Conservation (phyloP, 1,284 basidiomycete genomes). For the Sporisorium iseilematis-ciliati region DNA sequence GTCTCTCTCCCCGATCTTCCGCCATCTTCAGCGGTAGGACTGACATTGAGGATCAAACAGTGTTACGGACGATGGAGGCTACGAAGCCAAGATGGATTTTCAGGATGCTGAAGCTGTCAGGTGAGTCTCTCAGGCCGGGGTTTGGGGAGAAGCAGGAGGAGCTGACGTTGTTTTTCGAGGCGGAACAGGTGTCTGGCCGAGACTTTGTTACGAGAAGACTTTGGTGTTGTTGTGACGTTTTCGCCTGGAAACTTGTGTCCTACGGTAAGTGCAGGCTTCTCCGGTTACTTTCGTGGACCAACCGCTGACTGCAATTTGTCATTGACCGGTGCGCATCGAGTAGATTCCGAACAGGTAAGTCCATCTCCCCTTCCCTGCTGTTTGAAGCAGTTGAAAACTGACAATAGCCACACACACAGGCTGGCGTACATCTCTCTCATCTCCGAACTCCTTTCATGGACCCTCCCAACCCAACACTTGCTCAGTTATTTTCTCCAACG, state of each 20-base stretch:
- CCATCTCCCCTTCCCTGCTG: too few species aligned
- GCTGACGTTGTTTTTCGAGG: neutral
- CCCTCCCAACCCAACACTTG: slow-evolving; percentile 10
- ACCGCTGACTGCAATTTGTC: neutral
- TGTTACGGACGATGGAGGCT: slow-evolving; percentile 37
- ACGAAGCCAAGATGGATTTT: slow-evolving; percentile 48
- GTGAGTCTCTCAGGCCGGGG: neutral
- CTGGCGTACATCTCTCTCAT: slow-evolving; percentile 39
- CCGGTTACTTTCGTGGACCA: neutral
- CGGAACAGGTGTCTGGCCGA: slow-evolving; percentile 25
- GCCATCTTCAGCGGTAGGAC: neutral
- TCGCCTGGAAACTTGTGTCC: slow-evolving; percentile 38
- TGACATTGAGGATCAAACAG: slow-evolving; percentile 2
- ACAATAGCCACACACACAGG: slow-evolving; percentile 13
- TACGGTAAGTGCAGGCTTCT: slow-evolving; percentile 16
- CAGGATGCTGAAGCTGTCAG: slow-evolving; percentile 36
- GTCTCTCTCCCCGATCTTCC: neutral
- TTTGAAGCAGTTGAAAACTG: too few species aligned
- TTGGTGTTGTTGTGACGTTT: slow-evolving; percentile 22
- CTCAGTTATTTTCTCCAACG: slow-evolving; percentile 1
- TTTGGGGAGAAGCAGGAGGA: neutral
- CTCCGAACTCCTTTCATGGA: slow-evolving; percentile 18
- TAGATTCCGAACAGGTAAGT: slow-evolving; percentile 34
- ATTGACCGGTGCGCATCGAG: too few species aligned
- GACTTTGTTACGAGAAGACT: slow-evolving; percentile 40